Evolutionary conservation across 495 filamentous ascomycete genomes (phyloP), one percentile per base, ranked within the genome.

Genomic region (Penicillium pancosmium): DNA sequence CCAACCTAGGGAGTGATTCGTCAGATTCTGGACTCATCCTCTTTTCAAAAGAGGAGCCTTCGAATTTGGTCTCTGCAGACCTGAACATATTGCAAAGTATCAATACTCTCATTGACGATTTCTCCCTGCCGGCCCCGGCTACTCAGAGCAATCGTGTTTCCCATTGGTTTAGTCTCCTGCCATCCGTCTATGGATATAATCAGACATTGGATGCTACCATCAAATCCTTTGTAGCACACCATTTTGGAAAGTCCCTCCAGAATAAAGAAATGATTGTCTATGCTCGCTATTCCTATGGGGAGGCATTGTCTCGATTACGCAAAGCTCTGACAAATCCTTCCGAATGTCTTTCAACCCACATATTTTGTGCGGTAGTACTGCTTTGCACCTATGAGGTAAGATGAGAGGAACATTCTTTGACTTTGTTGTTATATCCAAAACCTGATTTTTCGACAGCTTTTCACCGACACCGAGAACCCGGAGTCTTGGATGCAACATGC

Each of bases 401-500:
- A 25, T 10, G 36, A 23, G 21, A 2, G 12, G 15, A 13, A 4
- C 9, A 44, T 44, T 10, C 1, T 19, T 16, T 7, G 5, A 16
- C 10, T 44, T 19, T 3, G n/a, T n/a, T n/a, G n/a, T 9, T 44
- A 44, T 18, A 19, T 16, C 13, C 15, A 44, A 15, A 21, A 8
- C 6, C n/a, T 33, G 12, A 47, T 9, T 16, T 15, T n/a, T 33
- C n/a, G 27, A 3, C 2, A 75, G 72, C 64, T 75, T 2, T 75
- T 75, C 54, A 59, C 72, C 15, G 68, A 75, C 44, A 61, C 59
- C 2, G 52, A 68, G n/a, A 60, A 68, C n/a, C 63, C 68, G 5
- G 65, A 68, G 18, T 69, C 69, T 5, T 75, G 72, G 72, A 75
- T 75, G 70, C 70, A 69, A 44, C 72, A 75, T 57, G 72, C 70